Base-by-base conservation (phyloP, 2,329 filamentous ascomycete species). In the Botrytis cinerea region DNA sequence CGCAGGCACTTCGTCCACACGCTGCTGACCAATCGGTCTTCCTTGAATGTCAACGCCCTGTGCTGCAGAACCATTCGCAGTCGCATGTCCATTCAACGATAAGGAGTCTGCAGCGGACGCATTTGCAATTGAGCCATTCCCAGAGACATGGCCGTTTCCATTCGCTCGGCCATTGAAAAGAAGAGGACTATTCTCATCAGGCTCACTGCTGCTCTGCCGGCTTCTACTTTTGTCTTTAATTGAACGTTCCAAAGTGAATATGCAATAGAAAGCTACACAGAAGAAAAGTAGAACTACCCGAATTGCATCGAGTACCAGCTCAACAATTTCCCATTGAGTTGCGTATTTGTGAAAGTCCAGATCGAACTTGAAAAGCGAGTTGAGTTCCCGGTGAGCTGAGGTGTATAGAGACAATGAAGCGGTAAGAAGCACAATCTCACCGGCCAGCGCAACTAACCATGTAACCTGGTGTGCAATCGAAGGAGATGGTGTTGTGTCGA, bases 401-500 rank as follows among this genome's bases (percentile, higher is more conserved):
- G 69, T 90, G 79, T 96, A 92, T 73, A 94, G 85, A 62, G 89
- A 84, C 70, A 93, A 84, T 45, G 92, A 93, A 71, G 89, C 87
- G 66, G 87, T 86, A 74, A 96, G 86, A 54, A 98, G 89, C 68
- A 90, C 84, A 38, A 91, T 78, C 82, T 99, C 96, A 75, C 94
- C 87, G 40, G 88, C 82, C n/a, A 94, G 81, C 40, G 91, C 91
- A 61, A 94, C 83, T 60, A 87, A 81, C 96, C 96, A 99, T 78
- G 93, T 90, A 64, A 92, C 83, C 73, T 95, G 88, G 82, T 98
- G 94, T 71, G 93, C 90, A 64, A 90, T 85, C 68, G 91, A 95
- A 0, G 96, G 96, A 20, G 93, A 93, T 48, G 93, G 91, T 75
- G 89, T 90, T 80, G 92, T 92, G 82, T 98, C 95, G 79, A 97